A percentile compares a stretch with the other conserved stretches of the same genome.
Evolutionary conservation across 2,329 filamentous ascomycete species (phyloP).

Genomic region (Venturia carpophila): DNA sequence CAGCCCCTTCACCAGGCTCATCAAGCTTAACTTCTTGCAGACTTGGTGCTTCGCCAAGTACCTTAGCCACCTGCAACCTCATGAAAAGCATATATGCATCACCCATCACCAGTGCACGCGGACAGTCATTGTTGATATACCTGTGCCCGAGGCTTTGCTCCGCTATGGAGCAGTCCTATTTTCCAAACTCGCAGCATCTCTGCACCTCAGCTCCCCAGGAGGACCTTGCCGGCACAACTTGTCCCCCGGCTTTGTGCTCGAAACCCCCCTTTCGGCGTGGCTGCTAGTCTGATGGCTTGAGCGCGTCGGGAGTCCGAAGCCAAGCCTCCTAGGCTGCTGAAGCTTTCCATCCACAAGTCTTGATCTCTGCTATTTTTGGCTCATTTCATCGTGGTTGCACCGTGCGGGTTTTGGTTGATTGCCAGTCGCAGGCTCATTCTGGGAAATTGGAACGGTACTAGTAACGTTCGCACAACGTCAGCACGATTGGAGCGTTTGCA

Average conservation of each 20-base stretch:
- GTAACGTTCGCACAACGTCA: background rate
- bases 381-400: background rate
- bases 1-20: background rate
- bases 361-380: background rate
- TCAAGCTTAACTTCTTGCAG: background rate
- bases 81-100: background rate
- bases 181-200: too few species aligned
- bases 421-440: background rate
- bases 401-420: background rate
- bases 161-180: too few species aligned
- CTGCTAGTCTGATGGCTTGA: background rate
- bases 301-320: background rate
- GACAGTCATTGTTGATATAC: background rate
- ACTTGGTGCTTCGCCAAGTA: background rate
- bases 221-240: too few species aligned
- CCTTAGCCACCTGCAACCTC: conserved; percentile 1
- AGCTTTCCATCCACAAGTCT: background rate
- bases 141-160: background rate
- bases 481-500: background rate
- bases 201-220: too few species aligned
- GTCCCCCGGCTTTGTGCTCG: background rate
- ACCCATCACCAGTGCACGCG: background rate
- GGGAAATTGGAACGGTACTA: background rate
- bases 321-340: background rate
- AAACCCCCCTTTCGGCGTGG: background rate